Evolutionary conservation across 371 early-diverging fungal genomes (phyloP), one percentile per base, ranked within the genome.

Genomic region (Gilbertella persicaria): DNA sequence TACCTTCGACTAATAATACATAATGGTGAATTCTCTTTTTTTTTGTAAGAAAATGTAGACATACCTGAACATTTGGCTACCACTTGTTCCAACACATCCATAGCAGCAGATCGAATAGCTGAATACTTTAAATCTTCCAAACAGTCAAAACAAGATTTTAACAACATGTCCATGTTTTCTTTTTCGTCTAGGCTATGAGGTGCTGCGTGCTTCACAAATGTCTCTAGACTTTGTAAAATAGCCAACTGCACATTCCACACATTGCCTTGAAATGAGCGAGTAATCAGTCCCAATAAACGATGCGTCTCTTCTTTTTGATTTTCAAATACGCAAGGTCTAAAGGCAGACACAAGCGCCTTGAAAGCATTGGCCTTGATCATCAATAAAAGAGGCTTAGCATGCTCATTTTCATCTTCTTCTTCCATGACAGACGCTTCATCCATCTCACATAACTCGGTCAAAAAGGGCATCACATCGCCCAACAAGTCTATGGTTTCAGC

Each of bases 231-330:
- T 14, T 86, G 84, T 30, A 91, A 52, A 13, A 86, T 74, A 6
- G 84, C 79, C 9, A 82, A 41, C 14, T 84, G 78, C 1, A 91
- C 83, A 55, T 90, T 93, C 93, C 91, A 91, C 5, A 88, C 78
- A 25, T 84, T 82, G 3, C 79, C 79, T 5, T 69, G 60, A 13
- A 83, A 49, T 43, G 67, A 58, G 53, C 46, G 50, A 13, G 74
- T 69, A 24, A 89, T 60, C 8, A 80, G 62, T 0, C 64, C 49
- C 6, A 66, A 53, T 0, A 85, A 23, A 3, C 35, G 2, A 1
- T 53, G 45, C 1, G 67, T 69, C 45, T 82, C 12, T 2, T 6
- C 17, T 23, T 58, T 49, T 50, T 88, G 87, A 6, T 60, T 42
- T 24, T 58, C 46, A 12, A 63, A 63, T 12, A 64, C 53, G 9